Conservation (phyloP, 1,284 basidiomycete genomes). For the Sporisorium graminicola region DNA sequence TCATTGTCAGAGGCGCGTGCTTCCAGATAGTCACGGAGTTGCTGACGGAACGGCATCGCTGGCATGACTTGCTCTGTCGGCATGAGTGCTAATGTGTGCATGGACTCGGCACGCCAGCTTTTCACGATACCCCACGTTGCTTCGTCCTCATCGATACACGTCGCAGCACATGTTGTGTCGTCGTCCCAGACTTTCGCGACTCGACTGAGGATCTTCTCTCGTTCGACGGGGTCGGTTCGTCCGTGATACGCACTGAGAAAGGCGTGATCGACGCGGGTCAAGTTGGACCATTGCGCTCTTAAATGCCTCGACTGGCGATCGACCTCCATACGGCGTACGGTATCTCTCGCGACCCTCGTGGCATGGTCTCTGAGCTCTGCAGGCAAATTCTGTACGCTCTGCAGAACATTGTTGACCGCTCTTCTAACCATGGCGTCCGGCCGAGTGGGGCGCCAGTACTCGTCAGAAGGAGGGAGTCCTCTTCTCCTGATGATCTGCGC, state of each 20-base stretch:
- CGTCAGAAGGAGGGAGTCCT: constrained; percentile 19
- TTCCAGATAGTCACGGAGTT: constrained; percentile 14
- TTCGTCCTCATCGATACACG: constrained; percentile 21
- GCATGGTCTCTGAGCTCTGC: constrained; percentile 27
- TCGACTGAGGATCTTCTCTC: background rate
- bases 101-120: constrained; percentile 22
- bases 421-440: constrained; percentile 25
- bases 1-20: constrained; percentile 17
- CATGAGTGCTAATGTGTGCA: constrained; percentile 5
- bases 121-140: constrained; percentile 18
- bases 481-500: constrained; percentile 13
- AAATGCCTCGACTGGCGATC: background rate
- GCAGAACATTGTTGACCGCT: constrained; percentile 42
- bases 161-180: background rate
- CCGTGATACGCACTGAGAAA: constrained; percentile 29
- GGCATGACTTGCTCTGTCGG: background rate
- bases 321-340: too few relatives aligned
- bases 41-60: background rate
- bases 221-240: constrained; percentile 9
- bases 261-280: constrained; percentile 15
- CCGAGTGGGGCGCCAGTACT: constrained; percentile 34
- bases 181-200: background rate
- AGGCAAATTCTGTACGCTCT: background rate
- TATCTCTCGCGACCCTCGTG: too few relatives aligned
- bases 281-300: constrained; percentile 16